Evolutionary conservation across 164 flowering plant species (phyloP).

Genomic region (Tinospora cordifolia): DNA sequence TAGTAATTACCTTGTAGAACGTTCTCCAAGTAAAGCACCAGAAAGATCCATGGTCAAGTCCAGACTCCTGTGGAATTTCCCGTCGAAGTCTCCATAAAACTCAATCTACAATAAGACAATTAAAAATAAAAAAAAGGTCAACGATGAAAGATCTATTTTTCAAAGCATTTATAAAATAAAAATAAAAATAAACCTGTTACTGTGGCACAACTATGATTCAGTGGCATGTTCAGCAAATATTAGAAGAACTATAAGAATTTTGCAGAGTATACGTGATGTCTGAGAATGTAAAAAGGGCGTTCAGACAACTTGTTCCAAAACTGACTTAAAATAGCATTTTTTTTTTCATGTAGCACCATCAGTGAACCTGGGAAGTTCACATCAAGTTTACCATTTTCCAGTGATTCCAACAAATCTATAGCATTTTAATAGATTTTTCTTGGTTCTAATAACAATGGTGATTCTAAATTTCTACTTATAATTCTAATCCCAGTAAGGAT

Average conservation of each 20-base stretch:
- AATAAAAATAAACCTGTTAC: neutral
- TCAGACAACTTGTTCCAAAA: neutral
- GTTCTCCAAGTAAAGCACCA: constrained; percentile 80
- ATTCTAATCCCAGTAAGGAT: neutral
- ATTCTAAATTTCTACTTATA: no score
- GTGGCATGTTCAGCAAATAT: neutral
- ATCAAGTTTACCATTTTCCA: neutral
- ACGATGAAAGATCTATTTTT: neutral
- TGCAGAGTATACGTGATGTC: neutral
- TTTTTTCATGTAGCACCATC: neutral
- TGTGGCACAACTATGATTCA: neutral
- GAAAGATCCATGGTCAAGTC: constrained; percentile 65
- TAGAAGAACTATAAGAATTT: neutral
- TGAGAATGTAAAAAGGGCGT: neutral
- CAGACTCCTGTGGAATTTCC: constrained; percentile 87
- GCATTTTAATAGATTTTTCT: neutral
- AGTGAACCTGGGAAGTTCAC: neutral
- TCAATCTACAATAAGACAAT: constrained; percentile 51
- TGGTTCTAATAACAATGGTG: neutral
- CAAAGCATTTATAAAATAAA: neutral
- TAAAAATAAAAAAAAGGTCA: neutral
- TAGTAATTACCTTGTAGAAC: constrained; percentile 89
- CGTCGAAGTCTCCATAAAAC: constrained; percentile 95
- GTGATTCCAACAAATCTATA: neutral
- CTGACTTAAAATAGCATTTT: neutral